A percentile compares a stretch with the other conserved stretches of the same genome.
These are phyloP conservation scores for Gossypium davidsonii DNA, from an alignment of 441 rosid genomes.

Conservation along the genomic window DNA sequence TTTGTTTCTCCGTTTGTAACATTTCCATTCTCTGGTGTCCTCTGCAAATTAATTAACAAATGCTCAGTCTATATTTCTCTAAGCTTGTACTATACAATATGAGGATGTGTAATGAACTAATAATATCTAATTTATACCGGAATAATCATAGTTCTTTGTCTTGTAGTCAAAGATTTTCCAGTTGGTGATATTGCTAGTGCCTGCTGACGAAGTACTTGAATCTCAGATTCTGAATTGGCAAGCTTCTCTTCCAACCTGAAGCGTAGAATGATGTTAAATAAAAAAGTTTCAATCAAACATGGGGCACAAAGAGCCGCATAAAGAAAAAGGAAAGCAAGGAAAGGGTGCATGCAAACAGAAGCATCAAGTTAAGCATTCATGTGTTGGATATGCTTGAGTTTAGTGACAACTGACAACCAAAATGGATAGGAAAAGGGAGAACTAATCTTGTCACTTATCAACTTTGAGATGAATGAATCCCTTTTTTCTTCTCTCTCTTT, in stretches of 20 bases:
- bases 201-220: constrained; percentile 98
- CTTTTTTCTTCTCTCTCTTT: not conserved
- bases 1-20: constrained; percentile 48
- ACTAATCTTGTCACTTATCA: not conserved
- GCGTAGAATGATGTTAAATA: constrained; percentile 15
- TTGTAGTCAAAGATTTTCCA: constrained; percentile 64
- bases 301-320: not conserved
- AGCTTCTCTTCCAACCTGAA: constrained; percentile 92
- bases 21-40: constrained; percentile 49
- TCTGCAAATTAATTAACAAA: constrained; percentile 30
- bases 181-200: constrained; percentile 95
- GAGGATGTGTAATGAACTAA: constrained; percentile 8
- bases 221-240: constrained; percentile 95
- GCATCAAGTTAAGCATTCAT: not conserved
- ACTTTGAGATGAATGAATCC: not conserved
- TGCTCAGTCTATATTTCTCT: constrained; percentile 19
- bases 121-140: constrained; percentile 46
- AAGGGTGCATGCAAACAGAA: not conserved
- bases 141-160: constrained; percentile 62
- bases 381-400: not conserved
- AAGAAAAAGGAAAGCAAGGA: not conserved
- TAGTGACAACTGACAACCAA: not conserved
- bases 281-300: not conserved
- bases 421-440: not conserved
- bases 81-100: constrained; percentile 11